Base-by-base conservation (phyloP, 179 eudicot genomes). In the Sideroxylon spinosum region DNA sequence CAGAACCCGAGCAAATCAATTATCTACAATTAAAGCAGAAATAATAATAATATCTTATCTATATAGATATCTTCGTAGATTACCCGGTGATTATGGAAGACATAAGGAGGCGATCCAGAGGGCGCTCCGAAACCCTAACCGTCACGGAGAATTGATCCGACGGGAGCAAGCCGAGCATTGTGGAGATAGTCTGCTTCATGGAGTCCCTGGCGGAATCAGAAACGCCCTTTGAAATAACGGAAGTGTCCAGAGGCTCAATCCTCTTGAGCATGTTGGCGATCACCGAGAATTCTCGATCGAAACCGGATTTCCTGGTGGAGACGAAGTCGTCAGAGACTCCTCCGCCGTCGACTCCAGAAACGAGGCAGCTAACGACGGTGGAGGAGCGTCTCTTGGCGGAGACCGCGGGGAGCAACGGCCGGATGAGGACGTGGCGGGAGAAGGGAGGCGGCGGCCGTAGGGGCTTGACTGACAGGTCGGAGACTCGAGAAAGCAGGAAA, bases 71-170 rank as follows among this genome's bases (percentile, higher is more conserved):
- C 44, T 37, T 37, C 44, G 44, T n/a, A 29, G 4, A 14, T 76
- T 86, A 94, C 97, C 98, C 97, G 9, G 97, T 94, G 74, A 94
- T 86, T 25, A 94, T 88, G 6, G 97, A 91, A 53, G 98, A 94
- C 37, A 84, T 87, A 28, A 94, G 87, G 10, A 94, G 89, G 48
- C 88, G 94, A 82, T 87, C 86, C 16, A 92, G 87, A 22, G 96
- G 94, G 17, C 81, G 78, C 23, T 83, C 89, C 12, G 89, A 86
- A 84, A 91, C 96, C 87, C 93, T 86, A 84, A 94, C 89, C 2
- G 85, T 80, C 22, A 94, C 93, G 2, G 82, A 65, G 48, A 94
- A 92, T 71, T 94, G 96, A 82, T 94, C 94, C 11, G 97, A 90
- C 5, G 98, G 98, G 9, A 92, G 86, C 79, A 94, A 80, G 0